phyloP scores from a whole-genome alignment of 805 yeast genomes.

The Schizosaccharomyces lindneri region DNA sequence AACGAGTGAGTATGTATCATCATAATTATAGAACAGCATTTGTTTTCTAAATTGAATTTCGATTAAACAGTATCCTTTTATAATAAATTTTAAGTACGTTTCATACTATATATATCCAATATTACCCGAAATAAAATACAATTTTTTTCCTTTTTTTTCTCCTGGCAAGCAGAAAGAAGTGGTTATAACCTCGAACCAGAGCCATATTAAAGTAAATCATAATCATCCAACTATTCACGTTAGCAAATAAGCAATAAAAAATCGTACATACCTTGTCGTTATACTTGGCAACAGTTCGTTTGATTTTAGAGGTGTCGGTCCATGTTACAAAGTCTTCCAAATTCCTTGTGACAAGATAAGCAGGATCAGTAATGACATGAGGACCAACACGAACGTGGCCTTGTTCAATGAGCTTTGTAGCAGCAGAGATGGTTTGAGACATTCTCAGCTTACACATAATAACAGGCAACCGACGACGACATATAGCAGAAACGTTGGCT shows the following conservation, averaged over 20 bases:
- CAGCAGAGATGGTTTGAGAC: slow-evolving; percentile 77
- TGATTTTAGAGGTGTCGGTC: slow-evolving; percentile 92
- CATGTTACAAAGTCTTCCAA: slow-evolving; percentile 94
- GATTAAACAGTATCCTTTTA: too few species aligned
- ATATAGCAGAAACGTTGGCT: slow-evolving; percentile 72
- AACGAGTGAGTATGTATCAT: too few species aligned
- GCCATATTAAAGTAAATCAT: slow-evolving; percentile 21
- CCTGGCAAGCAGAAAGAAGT: too few species aligned
- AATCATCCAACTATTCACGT: slow-evolving; percentile 21
- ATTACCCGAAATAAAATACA: too few species aligned
- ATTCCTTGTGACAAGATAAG: slow-evolving; percentile 69
- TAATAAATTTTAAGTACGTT: too few species aligned
- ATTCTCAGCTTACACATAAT: slow-evolving; percentile 83
- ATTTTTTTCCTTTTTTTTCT: too few species aligned
- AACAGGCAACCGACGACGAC: slow-evolving; percentile 79
- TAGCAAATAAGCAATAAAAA: not conserved
- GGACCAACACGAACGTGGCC: slow-evolving; percentile 98
- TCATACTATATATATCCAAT: too few species aligned
- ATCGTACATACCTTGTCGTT: slow-evolving; percentile 25
- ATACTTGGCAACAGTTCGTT: slow-evolving; percentile 64
- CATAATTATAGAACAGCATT: too few species aligned
- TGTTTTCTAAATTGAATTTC: too few species aligned
- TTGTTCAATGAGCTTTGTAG: slow-evolving; percentile 77
- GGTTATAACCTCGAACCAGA: not conserved
- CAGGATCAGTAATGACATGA: slow-evolving; percentile 82